phyloP scores from a whole-genome alignment of 139 green algal species.

The Zygnema cylindricum region DNA sequence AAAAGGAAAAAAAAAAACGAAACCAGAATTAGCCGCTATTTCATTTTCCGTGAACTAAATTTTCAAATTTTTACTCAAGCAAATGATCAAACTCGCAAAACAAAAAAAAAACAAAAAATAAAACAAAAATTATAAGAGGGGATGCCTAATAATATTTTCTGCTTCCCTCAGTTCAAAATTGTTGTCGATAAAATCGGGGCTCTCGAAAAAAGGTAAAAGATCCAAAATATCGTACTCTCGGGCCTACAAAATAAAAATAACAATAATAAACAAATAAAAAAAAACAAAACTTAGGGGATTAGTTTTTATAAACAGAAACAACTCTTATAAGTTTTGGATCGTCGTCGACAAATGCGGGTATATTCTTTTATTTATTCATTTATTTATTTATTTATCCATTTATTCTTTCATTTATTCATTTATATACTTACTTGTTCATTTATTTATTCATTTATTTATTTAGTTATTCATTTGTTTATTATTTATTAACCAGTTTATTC shows the following conservation, averaged over 20 bases:
- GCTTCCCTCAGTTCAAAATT: slow-evolving; percentile 68
- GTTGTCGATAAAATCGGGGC: slow-evolving; percentile 66
- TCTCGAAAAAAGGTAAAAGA: slow-evolving; percentile 77
- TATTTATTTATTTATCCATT: too few species aligned
- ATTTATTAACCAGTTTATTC: too few species aligned
- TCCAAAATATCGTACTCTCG: slow-evolving; percentile 84
- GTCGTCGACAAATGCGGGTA: background rate
- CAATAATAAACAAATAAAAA: background rate
- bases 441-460: too few species aligned
- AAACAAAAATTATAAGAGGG: slow-evolving; percentile 8
- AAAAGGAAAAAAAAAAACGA: too few species aligned
- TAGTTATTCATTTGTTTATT: too few species aligned
- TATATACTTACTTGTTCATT: too few species aligned
- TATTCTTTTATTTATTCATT: too few species aligned
- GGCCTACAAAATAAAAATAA: slow-evolving; percentile 41
- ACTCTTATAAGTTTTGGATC: background rate
- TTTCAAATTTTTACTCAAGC: too few species aligned
- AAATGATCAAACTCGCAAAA: background rate
- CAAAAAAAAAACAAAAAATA: too few species aligned
- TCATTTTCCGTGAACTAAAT: too few species aligned
- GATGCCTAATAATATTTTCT: slow-evolving; percentile 30
- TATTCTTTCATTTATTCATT: too few species aligned
- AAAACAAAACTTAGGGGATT: slow-evolving; percentile 20
- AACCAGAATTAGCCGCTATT: too few species aligned
- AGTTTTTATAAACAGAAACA: slow-evolving; percentile 6